Conservation (phyloP, 371 early-diverging fungal genomes). For the Rhizopus stolonifer region DNA sequence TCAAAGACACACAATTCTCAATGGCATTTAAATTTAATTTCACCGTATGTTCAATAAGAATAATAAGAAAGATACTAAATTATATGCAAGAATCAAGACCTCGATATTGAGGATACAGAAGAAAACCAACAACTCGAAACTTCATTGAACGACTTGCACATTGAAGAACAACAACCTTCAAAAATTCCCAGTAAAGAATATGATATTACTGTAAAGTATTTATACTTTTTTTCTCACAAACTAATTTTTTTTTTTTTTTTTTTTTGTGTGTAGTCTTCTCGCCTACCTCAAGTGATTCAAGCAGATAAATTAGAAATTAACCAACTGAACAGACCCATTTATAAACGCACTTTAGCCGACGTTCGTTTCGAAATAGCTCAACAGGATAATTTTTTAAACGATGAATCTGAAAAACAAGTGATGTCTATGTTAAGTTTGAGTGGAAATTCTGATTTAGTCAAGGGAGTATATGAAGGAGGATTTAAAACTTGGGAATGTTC, state of each 20-base stretch:
- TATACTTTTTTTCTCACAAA: no score
- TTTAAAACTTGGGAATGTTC: conserved; percentile 97
- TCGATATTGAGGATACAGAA: conserved; percentile 54
- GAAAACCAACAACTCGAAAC: conserved; percentile 45
- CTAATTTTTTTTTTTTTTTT: no score
- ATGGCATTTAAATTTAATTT: conserved; percentile 64
- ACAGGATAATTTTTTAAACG: conserved; percentile 60
- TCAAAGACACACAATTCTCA: no score
- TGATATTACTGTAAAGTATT: conserved; percentile 34
- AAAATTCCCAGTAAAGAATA: conserved; percentile 36
- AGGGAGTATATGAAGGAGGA: conserved; percentile 92
- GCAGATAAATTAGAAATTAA: conserved; percentile 39
- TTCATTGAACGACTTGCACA: conserved; percentile 38
- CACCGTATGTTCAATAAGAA: conserved; percentile 56
- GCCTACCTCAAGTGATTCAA: conserved; percentile 37
- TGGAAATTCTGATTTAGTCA: conserved; percentile 76
- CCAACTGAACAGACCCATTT: conserved; percentile 24
- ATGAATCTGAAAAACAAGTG: conserved; percentile 36
- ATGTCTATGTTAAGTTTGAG: conserved; percentile 53
- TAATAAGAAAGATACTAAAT: neutral
- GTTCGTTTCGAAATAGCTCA: conserved; percentile 81
- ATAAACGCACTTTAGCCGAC: conserved; percentile 75
- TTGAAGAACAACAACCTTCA: conserved; percentile 23
- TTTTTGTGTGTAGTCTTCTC: conserved; percentile 27
- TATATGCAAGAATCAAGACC: conserved; percentile 45